Evolutionary conservation across 441 rosid genomes (phyloP).

Genomic region (Populus tomentosa): DNA sequence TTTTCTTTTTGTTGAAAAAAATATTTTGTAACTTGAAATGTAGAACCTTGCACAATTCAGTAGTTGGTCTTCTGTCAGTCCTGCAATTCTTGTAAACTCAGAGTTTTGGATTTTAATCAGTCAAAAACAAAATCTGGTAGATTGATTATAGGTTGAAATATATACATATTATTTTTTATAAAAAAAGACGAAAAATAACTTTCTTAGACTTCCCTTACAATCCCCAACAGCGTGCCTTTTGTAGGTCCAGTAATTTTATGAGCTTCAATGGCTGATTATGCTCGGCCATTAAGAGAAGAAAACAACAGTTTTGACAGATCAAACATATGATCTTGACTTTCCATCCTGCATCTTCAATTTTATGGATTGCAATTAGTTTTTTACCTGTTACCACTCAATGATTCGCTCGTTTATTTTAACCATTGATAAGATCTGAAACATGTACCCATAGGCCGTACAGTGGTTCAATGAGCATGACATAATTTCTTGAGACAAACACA

Average conservation of each 20-base stretch:
- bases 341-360: slow-evolving; percentile 3
- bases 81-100: not conserved
- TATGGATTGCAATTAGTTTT: slow-evolving; percentile 10
- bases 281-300: slow-evolving; percentile 14
- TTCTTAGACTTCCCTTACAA: slow-evolving; percentile 1
- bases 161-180: too few species aligned
- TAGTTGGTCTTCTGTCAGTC: not conserved
- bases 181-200: not conserved
- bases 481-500: slow-evolving; percentile 21
- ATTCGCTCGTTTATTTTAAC: slow-evolving; percentile 12
- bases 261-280: slow-evolving; percentile 3
- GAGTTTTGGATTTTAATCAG: slow-evolving; percentile 2
- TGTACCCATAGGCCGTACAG: slow-evolving; percentile 7
- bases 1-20: not conserved
- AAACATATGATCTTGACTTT: slow-evolving; percentile 21
- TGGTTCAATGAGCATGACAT: slow-evolving; percentile 11
- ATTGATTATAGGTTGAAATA: not conserved
- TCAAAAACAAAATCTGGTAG: not conserved
- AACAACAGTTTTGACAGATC: slow-evolving; percentile 21
- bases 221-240: slow-evolving; percentile 1
- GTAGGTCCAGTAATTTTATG: slow-evolving; percentile 2
- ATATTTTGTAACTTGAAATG: not conserved
- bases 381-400: slow-evolving; percentile 19
- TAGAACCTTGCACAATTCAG: not conserved
- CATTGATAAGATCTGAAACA: slow-evolving; percentile 18